Evolutionary conservation across 192 early-diverging fungal species (phyloP).

Genomic region (Coemansia biformis): DNA sequence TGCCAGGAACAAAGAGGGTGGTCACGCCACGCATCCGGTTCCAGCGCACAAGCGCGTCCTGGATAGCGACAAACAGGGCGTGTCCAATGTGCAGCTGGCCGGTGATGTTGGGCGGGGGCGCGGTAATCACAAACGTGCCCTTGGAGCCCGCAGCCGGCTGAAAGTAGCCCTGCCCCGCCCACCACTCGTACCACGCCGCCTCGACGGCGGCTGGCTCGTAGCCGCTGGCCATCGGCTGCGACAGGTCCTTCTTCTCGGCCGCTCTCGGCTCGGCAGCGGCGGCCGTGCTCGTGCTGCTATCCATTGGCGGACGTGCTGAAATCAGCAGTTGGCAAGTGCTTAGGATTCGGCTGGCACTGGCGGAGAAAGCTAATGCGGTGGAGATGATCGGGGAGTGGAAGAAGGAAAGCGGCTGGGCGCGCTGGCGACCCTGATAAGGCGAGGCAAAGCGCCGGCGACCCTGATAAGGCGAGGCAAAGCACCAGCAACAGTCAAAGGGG

Average conservation of each 20-base stretch:
- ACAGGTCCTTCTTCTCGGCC: conserved; percentile 64
- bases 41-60: conserved; percentile 92
- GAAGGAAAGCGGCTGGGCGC: too few relatives aligned
- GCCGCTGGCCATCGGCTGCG: conserved; percentile 65
- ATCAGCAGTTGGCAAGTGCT: too few relatives aligned
- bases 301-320: background rate
- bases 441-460: too few relatives aligned
- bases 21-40: conserved; percentile 97
- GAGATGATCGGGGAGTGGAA: too few relatives aligned
- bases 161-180: conserved; percentile 91
- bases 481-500: too few relatives aligned
- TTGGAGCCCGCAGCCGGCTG: conserved; percentile 73
- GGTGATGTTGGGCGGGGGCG: conserved; percentile 98
- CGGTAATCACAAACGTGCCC: conserved; percentile 86
- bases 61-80: conserved; percentile 87
- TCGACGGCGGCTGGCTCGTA: conserved; percentile 93
- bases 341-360: too few relatives aligned
- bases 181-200: conserved; percentile 95
- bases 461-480: too few relatives aligned
- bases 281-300: conserved; percentile 43
- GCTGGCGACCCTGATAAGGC: too few relatives aligned
- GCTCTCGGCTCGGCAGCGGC: too few relatives aligned
- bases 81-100: conserved; percentile 95
- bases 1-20: conserved; percentile 88
- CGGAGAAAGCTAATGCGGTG: too few relatives aligned